Base-by-base conservation (phyloP, 805 yeast genomes). In the Suhomyces pyralidae region DNA sequence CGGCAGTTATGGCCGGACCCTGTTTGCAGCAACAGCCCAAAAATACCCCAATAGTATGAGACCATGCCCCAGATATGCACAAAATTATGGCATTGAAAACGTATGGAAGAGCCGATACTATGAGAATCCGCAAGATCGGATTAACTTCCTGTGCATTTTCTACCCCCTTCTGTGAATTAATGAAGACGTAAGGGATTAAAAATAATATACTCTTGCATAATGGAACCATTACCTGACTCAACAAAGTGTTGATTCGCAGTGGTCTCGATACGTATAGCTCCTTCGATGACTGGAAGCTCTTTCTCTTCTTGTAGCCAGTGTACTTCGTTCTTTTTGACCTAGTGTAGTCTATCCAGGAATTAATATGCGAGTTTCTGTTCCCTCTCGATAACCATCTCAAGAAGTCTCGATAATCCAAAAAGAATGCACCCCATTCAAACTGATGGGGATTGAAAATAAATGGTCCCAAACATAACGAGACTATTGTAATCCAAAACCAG, bases 91-190 rank as follows among this genome's bases (percentile, higher is more conserved):
- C 48, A 57, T 78, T 78, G 45, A 79, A 54, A 1, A 75, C 24
- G 15, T 84, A 67, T 1, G 92, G 90, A 1, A 76, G 57, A 34
- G 80, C 48, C 0, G 79, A 71, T 3, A 85, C 67, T 14, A 90
- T 69, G 2, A 79, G 63, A 28, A 93, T 67, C 52, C 97, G 77
- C 10, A 86, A 56, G 0, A 88, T 62, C 0, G 93, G 81, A 74
- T 52, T 69, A 57, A n/a, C 80, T 71, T 49, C 69, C 60, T 46
- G 60, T 55, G 64, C 63, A 8, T 55, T 50, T 20, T 32, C 30
- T 0, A 90, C 96, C 28, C 97, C 97, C 32, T 85, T 89, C 72
- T 90, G 97, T 1, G 97, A 78, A 68, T 91, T 92, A 61, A 88
- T 85, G 62, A 88, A 93, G 49, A 85, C 75, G 68, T 83, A 93